Conservation (phyloP, 768 basidiomycete species). For the Suillus variegatus region DNA sequence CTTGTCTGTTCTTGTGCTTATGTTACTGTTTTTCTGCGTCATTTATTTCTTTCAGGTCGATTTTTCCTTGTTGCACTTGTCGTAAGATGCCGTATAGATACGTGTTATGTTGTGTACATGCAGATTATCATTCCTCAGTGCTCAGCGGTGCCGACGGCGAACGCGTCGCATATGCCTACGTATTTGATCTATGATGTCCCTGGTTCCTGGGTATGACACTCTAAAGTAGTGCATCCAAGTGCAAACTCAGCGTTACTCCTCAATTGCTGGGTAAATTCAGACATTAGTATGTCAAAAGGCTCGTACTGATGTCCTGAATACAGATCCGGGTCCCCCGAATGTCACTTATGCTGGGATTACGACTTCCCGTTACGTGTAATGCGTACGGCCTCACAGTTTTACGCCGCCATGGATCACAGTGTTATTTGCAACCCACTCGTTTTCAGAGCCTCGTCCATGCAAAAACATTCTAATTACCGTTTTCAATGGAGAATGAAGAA, state of each 20-base stretch:
- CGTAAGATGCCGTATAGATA: constrained; percentile 7
- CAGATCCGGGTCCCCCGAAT: neutral
- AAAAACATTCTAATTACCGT: constrained; percentile 75
- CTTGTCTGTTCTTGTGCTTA: constrained; percentile 6
- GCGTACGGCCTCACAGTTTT: neutral
- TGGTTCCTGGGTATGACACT: constrained; percentile 1
- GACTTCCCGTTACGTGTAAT: neutral
- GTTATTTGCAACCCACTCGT: constrained; percentile 7
- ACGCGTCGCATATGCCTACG: neutral
- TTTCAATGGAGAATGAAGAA: constrained; percentile 48
- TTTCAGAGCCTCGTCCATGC: constrained; percentile 73
- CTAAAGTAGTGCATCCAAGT: constrained; percentile 3
- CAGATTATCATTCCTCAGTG: neutral
- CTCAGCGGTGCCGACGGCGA: neutral
- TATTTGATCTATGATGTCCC: constrained; percentile 1
- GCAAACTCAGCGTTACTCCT: neutral
- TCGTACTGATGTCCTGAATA: neutral
- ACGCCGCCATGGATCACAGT: neutral
- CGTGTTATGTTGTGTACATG: constrained; percentile 6
- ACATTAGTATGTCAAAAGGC: neutral
- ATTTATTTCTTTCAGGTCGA: constrained; percentile 6
- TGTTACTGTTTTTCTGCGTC: neutral
- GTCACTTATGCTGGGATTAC: neutral
- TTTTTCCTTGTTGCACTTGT: constrained; percentile 3
- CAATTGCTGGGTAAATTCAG: neutral